These are phyloP conservation scores for Vigna hirtella DNA, from an alignment of 306 rosid genomes.

Conservation along the genomic window DNA sequence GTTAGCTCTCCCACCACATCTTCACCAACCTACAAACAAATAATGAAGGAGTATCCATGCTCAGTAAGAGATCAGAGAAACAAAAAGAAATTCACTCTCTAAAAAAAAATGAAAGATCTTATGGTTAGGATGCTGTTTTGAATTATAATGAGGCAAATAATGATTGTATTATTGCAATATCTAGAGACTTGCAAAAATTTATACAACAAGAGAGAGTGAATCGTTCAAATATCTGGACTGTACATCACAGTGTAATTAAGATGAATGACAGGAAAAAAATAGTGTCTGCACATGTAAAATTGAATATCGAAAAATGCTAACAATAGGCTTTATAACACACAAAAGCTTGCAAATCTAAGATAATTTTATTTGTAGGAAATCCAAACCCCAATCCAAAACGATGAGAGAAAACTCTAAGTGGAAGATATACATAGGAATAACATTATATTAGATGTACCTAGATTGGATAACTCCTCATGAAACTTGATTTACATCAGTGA, in stretches of 20 bases:
- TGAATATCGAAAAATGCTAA: not conserved
- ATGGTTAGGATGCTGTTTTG: not conserved
- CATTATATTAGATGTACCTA: slow-evolving; percentile 6
- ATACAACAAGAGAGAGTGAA: slow-evolving; percentile 11
- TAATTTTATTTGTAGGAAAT: slow-evolving; percentile 22
- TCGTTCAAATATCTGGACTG: slow-evolving; percentile 18
- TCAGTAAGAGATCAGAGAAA: slow-evolving; percentile 16
- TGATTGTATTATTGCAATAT: not conserved
- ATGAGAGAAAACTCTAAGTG: slow-evolving; percentile 26
- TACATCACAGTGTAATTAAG: slow-evolving; percentile 27
- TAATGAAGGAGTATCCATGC: slow-evolving; percentile 16
- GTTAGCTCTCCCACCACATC: slow-evolving; percentile 88
- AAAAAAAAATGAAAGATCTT: slow-evolving; percentile 15
- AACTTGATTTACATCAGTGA: slow-evolving; percentile 23
- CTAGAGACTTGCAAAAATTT: not conserved
- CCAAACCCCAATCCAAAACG: slow-evolving; percentile 18
- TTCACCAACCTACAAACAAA: slow-evolving; percentile 72
- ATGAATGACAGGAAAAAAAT: slow-evolving; percentile 32
- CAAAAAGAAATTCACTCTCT: slow-evolving; percentile 18
- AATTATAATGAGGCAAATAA: slow-evolving; percentile 25
- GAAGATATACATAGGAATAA: slow-evolving; percentile 10
- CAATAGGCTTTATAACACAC: too few species aligned
- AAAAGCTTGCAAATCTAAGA: slow-evolving; percentile 21
- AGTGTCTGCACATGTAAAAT: not conserved
- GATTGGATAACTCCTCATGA: slow-evolving; percentile 81